These are phyloP conservation scores for Lignosus rhinocerotis DNA, from an alignment of 1,284 basidiomycete species.

Conservation along the genomic window DNA sequence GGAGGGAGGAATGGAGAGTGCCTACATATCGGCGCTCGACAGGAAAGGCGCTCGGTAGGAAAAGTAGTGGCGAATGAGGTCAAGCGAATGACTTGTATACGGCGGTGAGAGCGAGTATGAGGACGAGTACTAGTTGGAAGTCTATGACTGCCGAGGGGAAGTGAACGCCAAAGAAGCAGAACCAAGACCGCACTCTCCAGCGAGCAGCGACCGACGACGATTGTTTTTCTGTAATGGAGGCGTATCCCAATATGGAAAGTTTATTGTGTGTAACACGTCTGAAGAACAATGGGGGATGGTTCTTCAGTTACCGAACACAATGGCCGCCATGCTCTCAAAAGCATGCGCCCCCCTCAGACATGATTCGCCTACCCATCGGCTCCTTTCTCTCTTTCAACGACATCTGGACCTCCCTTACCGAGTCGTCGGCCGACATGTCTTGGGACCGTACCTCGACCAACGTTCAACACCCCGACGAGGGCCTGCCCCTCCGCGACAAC, in stretches of 20 bases:
- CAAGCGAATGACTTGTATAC: too few species aligned
- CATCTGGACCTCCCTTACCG: conserved; percentile 26
- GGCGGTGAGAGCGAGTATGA: too few species aligned
- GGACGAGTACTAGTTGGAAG: too few species aligned
- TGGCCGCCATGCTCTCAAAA: conserved; percentile 30
- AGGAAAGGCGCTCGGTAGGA: too few species aligned
- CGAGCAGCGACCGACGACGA: too few species aligned
- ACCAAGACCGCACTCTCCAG: too few species aligned
- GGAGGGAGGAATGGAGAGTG: too few species aligned
- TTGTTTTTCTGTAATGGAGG: too few species aligned
- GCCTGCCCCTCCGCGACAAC: conserved; percentile 35
- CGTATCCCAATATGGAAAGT: not conserved
- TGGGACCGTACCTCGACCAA: conserved; percentile 27
- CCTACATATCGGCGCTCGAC: too few species aligned
- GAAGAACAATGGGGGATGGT: conserved; percentile 8
- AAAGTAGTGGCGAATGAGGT: too few species aligned
- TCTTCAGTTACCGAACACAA: conserved; percentile 24
- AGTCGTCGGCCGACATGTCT: conserved; percentile 52
- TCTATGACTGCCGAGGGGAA: too few species aligned
- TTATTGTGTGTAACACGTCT: conserved; percentile 14
- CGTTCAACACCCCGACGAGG: conserved; percentile 39
- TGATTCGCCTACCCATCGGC: conserved; percentile 17
- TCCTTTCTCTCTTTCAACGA: conserved; percentile 26
- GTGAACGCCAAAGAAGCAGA: too few species aligned
- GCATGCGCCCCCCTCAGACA: not conserved